Percentiles rank a stretch among this genome's conserved stretches.
Conservation (phyloP, 345 rosid species). For the Sonneratia caseolaris region DNA sequence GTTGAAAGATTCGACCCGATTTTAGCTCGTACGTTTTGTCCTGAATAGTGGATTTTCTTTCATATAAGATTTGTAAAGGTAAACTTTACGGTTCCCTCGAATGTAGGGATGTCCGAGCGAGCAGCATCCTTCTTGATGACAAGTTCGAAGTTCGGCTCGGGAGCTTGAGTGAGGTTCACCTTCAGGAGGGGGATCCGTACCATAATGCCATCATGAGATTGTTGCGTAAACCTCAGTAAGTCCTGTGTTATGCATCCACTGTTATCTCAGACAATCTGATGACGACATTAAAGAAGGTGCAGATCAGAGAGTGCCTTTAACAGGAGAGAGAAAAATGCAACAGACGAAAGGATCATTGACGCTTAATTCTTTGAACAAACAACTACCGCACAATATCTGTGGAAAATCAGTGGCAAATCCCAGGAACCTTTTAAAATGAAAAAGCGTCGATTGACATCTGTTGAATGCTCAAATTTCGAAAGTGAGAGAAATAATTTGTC, state of each 20-base stretch:
- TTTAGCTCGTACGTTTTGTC: neutral
- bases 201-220: conserved; percentile 53
- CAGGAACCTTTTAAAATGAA: too few relatives aligned
- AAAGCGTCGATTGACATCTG: neutral
- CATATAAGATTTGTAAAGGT: neutral
- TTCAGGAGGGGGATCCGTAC: conserved; percentile 60
- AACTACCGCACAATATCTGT: too few relatives aligned
- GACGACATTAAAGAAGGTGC: neutral
- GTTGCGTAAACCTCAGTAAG: conserved; percentile 71
- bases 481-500: too few relatives aligned
- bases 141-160: conserved; percentile 94
- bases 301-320: too few relatives aligned
- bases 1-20: neutral
- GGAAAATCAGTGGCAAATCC: too few relatives aligned
- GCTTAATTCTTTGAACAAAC: too few relatives aligned
- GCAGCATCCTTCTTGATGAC: conserved; percentile 91
- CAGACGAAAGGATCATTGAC: too few relatives aligned
- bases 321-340: too few relatives aligned
- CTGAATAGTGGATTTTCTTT: neutral
- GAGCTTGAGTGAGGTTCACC: conserved; percentile 59
- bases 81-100: conserved; percentile 2
- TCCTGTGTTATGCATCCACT: conserved; percentile 8
- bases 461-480: neutral
- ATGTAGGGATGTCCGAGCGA: conserved; percentile 82
- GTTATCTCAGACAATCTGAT: neutral